Evolutionary conservation across 1,139 yeast genomes (phyloP).

Genomic region (Suhomyces anneliseae): DNA sequence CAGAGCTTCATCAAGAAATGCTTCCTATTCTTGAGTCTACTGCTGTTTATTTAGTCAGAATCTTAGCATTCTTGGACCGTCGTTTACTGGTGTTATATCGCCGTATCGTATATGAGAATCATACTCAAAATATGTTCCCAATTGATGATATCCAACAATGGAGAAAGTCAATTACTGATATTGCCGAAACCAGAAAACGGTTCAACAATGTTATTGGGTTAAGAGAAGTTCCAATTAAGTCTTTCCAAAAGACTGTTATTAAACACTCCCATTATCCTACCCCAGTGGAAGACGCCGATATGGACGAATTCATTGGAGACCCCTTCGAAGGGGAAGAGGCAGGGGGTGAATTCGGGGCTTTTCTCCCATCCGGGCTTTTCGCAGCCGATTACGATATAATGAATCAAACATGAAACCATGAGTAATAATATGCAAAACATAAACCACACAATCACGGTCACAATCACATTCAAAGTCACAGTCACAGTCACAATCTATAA

Average conservation of each 20-base stretch:
- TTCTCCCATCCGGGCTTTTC: slow-evolving; percentile 6
- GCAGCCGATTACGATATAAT: slow-evolving; percentile 5
- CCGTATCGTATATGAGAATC: slow-evolving; percentile 28
- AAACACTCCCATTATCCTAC: slow-evolving; percentile 31
- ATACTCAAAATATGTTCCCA: slow-evolving; percentile 27
- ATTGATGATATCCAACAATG: slow-evolving; percentile 32
- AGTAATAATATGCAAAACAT: too few species aligned
- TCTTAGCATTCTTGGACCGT: slow-evolving; percentile 30
- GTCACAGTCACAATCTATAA: too few species aligned
- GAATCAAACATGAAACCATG: not conserved
- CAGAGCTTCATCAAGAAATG: slow-evolving; percentile 19
- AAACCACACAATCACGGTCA: too few species aligned
- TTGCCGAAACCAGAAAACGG: slow-evolving; percentile 25
- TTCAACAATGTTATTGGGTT: slow-evolving; percentile 28
- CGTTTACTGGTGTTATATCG: slow-evolving; percentile 29
- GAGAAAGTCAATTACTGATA: slow-evolving; percentile 29
- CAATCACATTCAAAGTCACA: too few species aligned
- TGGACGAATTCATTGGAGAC: not conserved
- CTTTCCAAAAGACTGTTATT: slow-evolving; percentile 30
- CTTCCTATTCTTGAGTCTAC: slow-evolving; percentile 24
- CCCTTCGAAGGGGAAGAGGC: too few species aligned
- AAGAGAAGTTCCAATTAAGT: slow-evolving; percentile 27
- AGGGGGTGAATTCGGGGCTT: not conserved
- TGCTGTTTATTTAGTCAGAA: slow-evolving; percentile 35
- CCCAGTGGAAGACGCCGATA: not conserved